phyloP scores from a whole-genome alignment of 495 filamentous ascomycete species.

The Hyaloscypha variabilis region DNA sequence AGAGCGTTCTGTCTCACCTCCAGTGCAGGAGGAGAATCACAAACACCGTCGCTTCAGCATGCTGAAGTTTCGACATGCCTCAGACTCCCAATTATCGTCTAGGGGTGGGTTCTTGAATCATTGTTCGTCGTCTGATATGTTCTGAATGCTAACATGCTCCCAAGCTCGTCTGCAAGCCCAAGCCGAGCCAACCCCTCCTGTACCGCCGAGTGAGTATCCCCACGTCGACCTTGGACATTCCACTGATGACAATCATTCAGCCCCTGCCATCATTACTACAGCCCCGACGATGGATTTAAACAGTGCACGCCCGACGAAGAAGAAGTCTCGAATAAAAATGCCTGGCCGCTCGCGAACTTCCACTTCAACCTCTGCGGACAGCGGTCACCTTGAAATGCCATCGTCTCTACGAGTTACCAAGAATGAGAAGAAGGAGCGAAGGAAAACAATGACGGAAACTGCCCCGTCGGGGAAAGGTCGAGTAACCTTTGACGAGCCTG shows the following conservation, averaged over 20 bases:
- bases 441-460: slow-evolving; percentile 40
- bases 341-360: slow-evolving; percentile 43
- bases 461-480: slow-evolving; percentile 47
- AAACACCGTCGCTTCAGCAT: slow-evolving; percentile 81
- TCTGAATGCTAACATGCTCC: not conserved
- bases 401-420: slow-evolving; percentile 22
- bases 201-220: slow-evolving; percentile 66
- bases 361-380: slow-evolving; percentile 22
- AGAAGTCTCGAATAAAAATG: slow-evolving; percentile 52
- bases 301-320: slow-evolving; percentile 49
- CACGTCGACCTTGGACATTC: slow-evolving; percentile 4
- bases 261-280: slow-evolving; percentile 91
- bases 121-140: too few relatives aligned
- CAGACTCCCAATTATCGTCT: slow-evolving; percentile 84
- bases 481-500: slow-evolving; percentile 70
- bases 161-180: slow-evolving; percentile 69
- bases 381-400: slow-evolving; percentile 20
- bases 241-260: slow-evolving; percentile 39
- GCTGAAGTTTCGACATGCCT: slow-evolving; percentile 89
- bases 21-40: slow-evolving; percentile 48
- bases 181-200: slow-evolving; percentile 61
- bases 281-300: slow-evolving; percentile 74
- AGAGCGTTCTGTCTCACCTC: slow-evolving; percentile 22
- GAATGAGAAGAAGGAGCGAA: slow-evolving; percentile 41
- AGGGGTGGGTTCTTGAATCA: slow-evolving; percentile 38